Conservation (phyloP, 805 yeast genomes). For the Cyberlindnera mississippiensis region DNA sequence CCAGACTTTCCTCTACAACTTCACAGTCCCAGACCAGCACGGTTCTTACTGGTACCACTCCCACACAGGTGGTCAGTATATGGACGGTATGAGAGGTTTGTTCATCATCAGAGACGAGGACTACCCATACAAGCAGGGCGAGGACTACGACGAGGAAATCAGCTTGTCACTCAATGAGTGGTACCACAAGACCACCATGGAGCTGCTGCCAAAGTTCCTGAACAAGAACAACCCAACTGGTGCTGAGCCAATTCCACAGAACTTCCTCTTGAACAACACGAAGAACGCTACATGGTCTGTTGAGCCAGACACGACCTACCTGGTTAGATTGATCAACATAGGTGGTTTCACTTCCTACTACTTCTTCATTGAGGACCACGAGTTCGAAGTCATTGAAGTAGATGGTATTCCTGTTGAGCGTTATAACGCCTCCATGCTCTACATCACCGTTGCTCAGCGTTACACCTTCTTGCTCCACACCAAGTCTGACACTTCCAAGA, state of each 20-base stretch:
- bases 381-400: conserved; percentile 79
- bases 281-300: conserved; percentile 73
- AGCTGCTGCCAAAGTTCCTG: conserved; percentile 53
- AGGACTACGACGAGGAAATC: conserved; percentile 75
- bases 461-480: conserved; percentile 77
- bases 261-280: conserved; percentile 76
- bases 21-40: conserved; percentile 73
- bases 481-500: conserved; percentile 54
- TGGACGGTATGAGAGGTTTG: conserved; percentile 86
- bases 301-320: conserved; percentile 80
- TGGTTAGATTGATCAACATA: conserved; percentile 72
- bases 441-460: conserved; percentile 90
- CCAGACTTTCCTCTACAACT: conserved; percentile 73
- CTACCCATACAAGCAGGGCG: conserved; percentile 47
- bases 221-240: conserved; percentile 88
- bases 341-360: conserved; percentile 94
- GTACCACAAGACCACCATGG: conserved; percentile 65
- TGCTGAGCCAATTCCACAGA: conserved; percentile 94
- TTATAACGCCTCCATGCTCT: conserved; percentile 62
- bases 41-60: conserved; percentile 99
- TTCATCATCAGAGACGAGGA: conserved; percentile 61
- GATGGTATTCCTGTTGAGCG: conserved; percentile 88
- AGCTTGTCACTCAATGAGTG: conserved; percentile 73
- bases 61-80: conserved; percentile 84
- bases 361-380: conserved; percentile 84